A percentile compares a stretch with the other conserved stretches of the same genome.
Conservation (phyloP, 148 eudicot species). For the Vaccinium vitisidaea region DNA sequence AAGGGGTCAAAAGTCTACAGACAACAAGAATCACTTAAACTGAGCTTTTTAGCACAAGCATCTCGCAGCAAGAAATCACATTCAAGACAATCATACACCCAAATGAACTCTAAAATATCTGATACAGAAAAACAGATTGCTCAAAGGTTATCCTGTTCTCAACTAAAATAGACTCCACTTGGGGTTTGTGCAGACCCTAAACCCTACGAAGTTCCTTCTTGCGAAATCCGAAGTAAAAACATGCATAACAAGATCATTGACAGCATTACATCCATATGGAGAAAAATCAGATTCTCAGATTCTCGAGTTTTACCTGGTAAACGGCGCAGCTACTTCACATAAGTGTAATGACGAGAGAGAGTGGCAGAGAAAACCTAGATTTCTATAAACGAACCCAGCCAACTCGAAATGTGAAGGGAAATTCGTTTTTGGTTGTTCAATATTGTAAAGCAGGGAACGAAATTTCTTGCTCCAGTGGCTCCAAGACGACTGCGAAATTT, state of each 20-base stretch:
- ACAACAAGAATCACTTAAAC: background rate
- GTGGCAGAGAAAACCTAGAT: too few species aligned
- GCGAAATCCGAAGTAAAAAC: background rate
- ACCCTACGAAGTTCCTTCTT: background rate
- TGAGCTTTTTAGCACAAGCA: background rate
- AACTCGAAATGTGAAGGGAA: too few species aligned
- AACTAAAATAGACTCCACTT: background rate
- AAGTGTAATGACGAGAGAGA: too few species aligned
- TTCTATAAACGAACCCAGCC: too few species aligned
- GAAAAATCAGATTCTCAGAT: background rate
- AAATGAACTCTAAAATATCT: background rate
- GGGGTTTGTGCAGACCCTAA: background rate
- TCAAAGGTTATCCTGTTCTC: background rate
- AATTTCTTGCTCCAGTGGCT: too few species aligned
- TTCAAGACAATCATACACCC: background rate
- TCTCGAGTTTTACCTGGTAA: constrained; percentile 6
- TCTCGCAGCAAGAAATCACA: background rate
- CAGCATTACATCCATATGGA: background rate
- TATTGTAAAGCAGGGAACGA: too few species aligned
- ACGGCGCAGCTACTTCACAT: constrained; percentile 10
- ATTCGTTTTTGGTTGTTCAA: too few species aligned
- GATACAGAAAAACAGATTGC: background rate
- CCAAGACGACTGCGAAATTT: too few species aligned
- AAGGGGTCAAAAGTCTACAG: too few species aligned
- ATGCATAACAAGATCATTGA: background rate